Base-by-base conservation (phyloP, 768 basidiomycete genomes). In the Nidularia pulvinata region DNA sequence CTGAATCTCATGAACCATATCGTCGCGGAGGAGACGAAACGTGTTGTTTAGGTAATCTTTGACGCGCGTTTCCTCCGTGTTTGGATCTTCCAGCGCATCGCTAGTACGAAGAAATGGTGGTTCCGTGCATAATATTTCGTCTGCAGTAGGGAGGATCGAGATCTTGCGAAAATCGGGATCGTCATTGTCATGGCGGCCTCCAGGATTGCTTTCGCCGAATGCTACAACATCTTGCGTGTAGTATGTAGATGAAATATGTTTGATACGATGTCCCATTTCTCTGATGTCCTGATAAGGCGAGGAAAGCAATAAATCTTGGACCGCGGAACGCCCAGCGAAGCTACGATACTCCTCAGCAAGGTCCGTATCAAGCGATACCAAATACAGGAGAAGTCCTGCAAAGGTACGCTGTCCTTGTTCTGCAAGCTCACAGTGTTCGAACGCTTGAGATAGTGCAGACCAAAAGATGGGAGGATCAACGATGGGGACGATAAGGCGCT, bases 181-280 rank as follows among this genome's bases (percentile, higher is more conserved):
- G 61, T 89, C 87, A 49, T 89, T 89, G 58, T 88, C 85, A 52
- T 89, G 88, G 2, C 88, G 74, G 4, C 86, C 87, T 0, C 88
- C 88, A 1, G 87, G 81, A n/a, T 61, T 56, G 1, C 66, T 71
- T 19, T 19, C 44, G 35, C 6, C 22, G 11, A 30, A 14, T 7
- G 43, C 6, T 7, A 9, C n/a, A 52, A 16, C 43, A 14, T 61
- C 49, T 71, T 65, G 56, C 59, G 60, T 61, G 13, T 50, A 50
- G 35, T n/a, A n/a, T n/a, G n/a, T n/a, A n/a, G n/a, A n/a, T n/a
- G 65, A 56, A 9, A 61, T 50, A 36, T 77, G 65, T 54, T 77
- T 71, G 57, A 82, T 73, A 48, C 73, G 69, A 13, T 70, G 65
- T 0, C 69, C 75, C 16, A 69, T 56, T 1, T 62, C 55, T 32